Evolutionary conservation across 2,329 filamentous ascomycete species (phyloP).

Genomic region (Aspergillus chevalieri): DNA sequence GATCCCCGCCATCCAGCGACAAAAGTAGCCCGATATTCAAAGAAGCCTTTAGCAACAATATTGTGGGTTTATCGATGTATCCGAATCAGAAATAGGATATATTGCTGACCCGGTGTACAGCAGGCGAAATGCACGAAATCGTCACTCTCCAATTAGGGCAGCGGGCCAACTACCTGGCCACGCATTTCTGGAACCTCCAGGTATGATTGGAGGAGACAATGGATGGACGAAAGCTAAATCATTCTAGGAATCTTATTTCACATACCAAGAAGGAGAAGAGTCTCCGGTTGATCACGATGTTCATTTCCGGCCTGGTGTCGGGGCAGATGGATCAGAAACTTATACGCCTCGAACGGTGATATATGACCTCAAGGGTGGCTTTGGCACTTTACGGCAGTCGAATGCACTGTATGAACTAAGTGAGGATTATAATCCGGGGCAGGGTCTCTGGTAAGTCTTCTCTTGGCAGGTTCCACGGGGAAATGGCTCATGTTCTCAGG

Average conservation of each 20-base stretch:
- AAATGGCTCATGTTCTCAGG: conserved; percentile 40
- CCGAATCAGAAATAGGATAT: background rate
- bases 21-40: background rate
- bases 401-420: conserved; percentile 75
- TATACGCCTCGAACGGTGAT: conserved; percentile 87
- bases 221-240: background rate
- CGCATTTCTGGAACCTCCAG: conserved; percentile 97
- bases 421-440: conserved; percentile 30
- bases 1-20: background rate
- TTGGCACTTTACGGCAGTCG: conserved; percentile 79
- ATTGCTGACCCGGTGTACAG: background rate
- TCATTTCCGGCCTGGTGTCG: conserved; percentile 79
- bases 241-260: conserved; percentile 88
- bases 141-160: conserved; percentile 90
- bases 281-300: conserved; percentile 72
- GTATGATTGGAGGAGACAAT: conserved; percentile 38
- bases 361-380: conserved; percentile 91
- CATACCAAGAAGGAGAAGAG: conserved; percentile 64
- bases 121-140: conserved; percentile 74
- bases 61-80: too few relatives aligned
- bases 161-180: conserved; percentile 85
- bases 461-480: background rate
- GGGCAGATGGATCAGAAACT: conserved; percentile 78
- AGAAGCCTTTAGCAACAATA: too few relatives aligned
- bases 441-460: conserved; percentile 40